Evolutionary conservation across 306 rosid species (phyloP).

Genomic region (Calophaca sinica): DNA sequence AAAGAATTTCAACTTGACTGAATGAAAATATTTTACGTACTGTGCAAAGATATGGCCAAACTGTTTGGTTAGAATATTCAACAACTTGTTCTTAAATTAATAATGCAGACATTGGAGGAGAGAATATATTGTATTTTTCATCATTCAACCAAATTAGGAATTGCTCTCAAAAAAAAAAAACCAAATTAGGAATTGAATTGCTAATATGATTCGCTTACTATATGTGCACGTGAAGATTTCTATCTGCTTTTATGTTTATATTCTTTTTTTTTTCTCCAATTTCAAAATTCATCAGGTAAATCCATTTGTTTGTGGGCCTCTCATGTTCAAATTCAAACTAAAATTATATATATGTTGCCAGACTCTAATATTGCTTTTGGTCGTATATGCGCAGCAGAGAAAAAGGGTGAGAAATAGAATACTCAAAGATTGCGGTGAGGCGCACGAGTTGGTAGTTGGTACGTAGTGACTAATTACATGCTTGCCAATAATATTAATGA

Average conservation of each 20-base stretch:
- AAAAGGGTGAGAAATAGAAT: neutral
- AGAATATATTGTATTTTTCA: conserved; percentile 6
- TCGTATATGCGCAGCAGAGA: too few species aligned
- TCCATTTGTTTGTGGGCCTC: conserved; percentile 21
- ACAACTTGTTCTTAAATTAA: conserved; percentile 37
- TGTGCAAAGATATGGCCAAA: conserved; percentile 41
- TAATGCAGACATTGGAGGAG: neutral
- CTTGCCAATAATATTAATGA: conserved; percentile 24
- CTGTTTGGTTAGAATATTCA: conserved; percentile 36
- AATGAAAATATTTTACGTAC: conserved; percentile 47
- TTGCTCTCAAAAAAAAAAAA: too few species aligned
- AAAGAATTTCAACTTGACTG: conserved; percentile 58
- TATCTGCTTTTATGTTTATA: neutral
- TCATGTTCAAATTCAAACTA: conserved; percentile 27
- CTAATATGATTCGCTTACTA: neutral
- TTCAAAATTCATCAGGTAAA: conserved; percentile 36
- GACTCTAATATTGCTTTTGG: conserved; percentile 5
- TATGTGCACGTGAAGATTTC: conserved; percentile 51
- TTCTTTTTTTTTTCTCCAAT: neutral
- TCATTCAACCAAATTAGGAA: conserved; percentile 34
- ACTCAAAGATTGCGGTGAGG: conserved; percentile 54
- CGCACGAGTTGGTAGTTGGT: conserved; percentile 58
- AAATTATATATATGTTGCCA: neutral
- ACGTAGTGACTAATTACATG: conserved; percentile 41
- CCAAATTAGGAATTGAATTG: conserved; percentile 31